phyloP scores from a whole-genome alignment of 1,139 yeast species.

The Pichia sp. region DNA sequence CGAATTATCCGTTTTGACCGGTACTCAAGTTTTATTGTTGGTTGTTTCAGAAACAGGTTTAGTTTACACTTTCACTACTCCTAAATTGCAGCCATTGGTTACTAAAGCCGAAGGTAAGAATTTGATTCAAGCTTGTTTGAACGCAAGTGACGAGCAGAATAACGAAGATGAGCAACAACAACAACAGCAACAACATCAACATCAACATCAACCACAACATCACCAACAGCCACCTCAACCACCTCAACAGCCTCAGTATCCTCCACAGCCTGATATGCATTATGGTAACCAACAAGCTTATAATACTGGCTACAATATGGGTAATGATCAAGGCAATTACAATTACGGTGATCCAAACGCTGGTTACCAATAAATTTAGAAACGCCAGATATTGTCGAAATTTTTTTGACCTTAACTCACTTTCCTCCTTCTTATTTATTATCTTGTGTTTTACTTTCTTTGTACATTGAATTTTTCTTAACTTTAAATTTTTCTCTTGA shows the following conservation, averaged over 20 bases:
- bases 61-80: conserved; percentile 97
- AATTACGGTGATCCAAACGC: conserved; percentile 17
- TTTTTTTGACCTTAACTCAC: too few species aligned
- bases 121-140: conserved; percentile 91
- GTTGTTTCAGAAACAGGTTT: conserved; percentile 97
- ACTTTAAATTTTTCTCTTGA: too few species aligned
- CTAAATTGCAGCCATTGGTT: conserved; percentile 93
- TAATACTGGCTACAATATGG: conserved; percentile 11
- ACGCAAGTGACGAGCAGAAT: conserved; percentile 81
- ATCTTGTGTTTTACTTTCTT: too few species aligned
- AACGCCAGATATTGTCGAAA: too few species aligned
- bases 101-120: conserved; percentile 96
- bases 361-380: conserved; percentile 19
- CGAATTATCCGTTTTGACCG: conserved; percentile 90
- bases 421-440: too few species aligned
- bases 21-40: conserved; percentile 87
- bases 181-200: conserved; percentile 18
- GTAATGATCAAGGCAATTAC: conserved; percentile 12
- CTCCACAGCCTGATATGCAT: conserved; percentile 4
- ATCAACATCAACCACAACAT: conserved; percentile 15
- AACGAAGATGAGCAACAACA: conserved; percentile 51
- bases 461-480: too few species aligned
- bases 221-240: neutral
- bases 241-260: conserved; percentile 10
- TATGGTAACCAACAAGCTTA: conserved; percentile 8